Conservation (phyloP, 2,329 filamentous ascomycete genomes). For the Leptographium lundbergii region DNA sequence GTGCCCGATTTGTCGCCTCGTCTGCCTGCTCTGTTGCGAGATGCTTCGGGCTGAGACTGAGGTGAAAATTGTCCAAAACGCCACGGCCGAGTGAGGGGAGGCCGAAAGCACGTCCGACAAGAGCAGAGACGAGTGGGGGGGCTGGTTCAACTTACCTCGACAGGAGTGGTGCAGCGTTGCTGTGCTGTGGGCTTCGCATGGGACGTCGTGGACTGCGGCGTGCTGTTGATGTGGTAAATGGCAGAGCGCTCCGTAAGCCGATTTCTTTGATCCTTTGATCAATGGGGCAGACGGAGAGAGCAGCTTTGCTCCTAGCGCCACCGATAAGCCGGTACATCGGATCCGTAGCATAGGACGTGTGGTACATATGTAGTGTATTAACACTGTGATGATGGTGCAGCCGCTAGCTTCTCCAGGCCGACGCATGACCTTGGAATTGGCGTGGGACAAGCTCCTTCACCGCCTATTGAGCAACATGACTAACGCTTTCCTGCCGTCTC, state of each 20-base stretch:
- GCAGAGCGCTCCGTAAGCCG: neutral
- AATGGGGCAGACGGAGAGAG: neutral
- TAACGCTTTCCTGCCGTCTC: neutral
- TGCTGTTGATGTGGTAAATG: neutral
- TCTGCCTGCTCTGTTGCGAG: neutral
- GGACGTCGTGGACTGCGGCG: neutral
- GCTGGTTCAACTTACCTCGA: neutral
- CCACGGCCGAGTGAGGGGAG: neutral
- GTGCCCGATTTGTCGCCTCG: neutral
- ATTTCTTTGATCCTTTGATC: neutral
- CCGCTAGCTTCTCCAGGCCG: neutral
- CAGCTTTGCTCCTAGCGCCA: neutral
- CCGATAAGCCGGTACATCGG: neutral
- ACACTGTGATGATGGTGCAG: neutral
- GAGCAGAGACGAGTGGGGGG: neutral
- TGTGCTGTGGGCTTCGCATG: neutral
- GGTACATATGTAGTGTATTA: neutral
- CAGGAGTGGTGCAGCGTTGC: neutral
- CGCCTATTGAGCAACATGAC: neutral
- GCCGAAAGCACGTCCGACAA: neutral
- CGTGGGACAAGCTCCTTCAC: neutral
- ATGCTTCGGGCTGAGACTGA: neutral
- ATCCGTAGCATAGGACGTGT: no score
- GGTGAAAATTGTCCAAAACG: neutral
- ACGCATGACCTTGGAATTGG: neutral